Evolutionary conservation across 2,329 filamentous ascomycete species (phyloP).

Genomic region (Fusarium circinatum): DNA sequence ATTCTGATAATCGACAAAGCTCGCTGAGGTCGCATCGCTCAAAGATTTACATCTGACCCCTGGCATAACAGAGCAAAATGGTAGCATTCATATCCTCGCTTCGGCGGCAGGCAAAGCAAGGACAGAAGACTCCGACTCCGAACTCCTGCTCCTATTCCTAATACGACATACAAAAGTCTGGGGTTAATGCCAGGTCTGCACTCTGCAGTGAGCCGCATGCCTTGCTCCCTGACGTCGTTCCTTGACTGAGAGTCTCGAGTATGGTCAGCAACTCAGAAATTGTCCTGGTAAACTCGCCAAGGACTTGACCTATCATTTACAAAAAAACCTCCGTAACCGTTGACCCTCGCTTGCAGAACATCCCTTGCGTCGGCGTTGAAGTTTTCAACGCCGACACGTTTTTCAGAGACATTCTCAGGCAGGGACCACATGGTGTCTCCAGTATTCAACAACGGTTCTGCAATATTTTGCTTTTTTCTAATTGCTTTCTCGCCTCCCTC

Average conservation of each 20-base stretch:
- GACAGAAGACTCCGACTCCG: background rate
- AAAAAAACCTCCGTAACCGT: background rate
- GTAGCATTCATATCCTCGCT: slow-evolving; percentile 28
- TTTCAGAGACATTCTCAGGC: slow-evolving; percentile 32
- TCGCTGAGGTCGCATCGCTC: slow-evolving; percentile 16
- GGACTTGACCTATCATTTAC: slow-evolving; percentile 10
- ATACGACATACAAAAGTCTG: slow-evolving; percentile 5
- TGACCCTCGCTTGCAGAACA: background rate
- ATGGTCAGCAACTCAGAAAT: background rate
- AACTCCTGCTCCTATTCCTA: slow-evolving; percentile 1
- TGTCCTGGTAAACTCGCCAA: background rate
- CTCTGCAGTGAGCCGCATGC: slow-evolving; percentile 16
- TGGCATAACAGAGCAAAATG: slow-evolving; percentile 29
- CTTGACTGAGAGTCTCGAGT: background rate
- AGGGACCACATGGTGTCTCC: slow-evolving; percentile 24
- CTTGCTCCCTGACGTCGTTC: slow-evolving; percentile 17
- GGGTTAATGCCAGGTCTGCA: slow-evolving; percentile 10
- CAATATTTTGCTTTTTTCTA: background rate
- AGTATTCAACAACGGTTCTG: slow-evolving; percentile 20
- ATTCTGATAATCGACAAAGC: slow-evolving; percentile 26
- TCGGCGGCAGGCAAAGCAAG: slow-evolving; percentile 27
- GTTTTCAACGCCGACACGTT: slow-evolving; percentile 30
- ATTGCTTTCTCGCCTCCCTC: slow-evolving; percentile 12
- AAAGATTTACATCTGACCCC: slow-evolving; percentile 15
- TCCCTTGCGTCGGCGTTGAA: slow-evolving; percentile 10